Base-by-base conservation (phyloP, 768 basidiomycete species). In the Multifurca ochricompacta region DNA sequence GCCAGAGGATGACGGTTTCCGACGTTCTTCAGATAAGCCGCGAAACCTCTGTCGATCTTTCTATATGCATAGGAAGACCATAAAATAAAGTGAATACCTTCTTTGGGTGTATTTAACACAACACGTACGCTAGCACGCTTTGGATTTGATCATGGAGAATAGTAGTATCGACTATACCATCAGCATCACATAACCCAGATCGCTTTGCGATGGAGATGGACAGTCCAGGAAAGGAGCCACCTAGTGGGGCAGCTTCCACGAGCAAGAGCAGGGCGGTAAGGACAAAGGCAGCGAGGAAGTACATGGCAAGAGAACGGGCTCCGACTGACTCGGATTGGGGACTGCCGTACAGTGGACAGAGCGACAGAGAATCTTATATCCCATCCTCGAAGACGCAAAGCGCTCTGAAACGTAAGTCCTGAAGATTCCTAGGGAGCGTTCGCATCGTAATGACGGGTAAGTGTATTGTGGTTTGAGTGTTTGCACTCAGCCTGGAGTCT, bases 141-240 rank as follows among this genome's bases (percentile, higher is more conserved):
- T 18, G 14, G 32, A 19, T 21, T 7, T 5, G 4, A 4, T 3
- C 16, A 9, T 4, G 7, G 25, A 34, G 30, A 4, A 9, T 18
- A 1, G 18, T 13, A 14, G 10, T 18, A 25, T 41, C 16, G 3
- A 37, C 34, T n/a, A 27, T 1, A 5, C 19, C 11, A 39, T 25
- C 6, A 19, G 3, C 10, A 19, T 4, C 13, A 14, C 14, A 48
- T 21, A 36, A 19, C 30, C 16, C 13, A 31, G 46, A 48, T 6
- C 43, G 50, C 36, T 56, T 56, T 13, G 50, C 9, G 25, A 56
- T 44, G 21, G 50, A 35, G 6, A 56, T 44, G 2, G 35, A 10
- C 3, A 56, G 16, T 2, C 50, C 30, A n/a, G n/a, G 9, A 1
- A 21, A 10, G 3, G 27, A n/a, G 10, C 16, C 11, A 14, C 42